Conservation (phyloP, 2,329 filamentous ascomycete genomes). For the Fusarium denticulatum region DNA sequence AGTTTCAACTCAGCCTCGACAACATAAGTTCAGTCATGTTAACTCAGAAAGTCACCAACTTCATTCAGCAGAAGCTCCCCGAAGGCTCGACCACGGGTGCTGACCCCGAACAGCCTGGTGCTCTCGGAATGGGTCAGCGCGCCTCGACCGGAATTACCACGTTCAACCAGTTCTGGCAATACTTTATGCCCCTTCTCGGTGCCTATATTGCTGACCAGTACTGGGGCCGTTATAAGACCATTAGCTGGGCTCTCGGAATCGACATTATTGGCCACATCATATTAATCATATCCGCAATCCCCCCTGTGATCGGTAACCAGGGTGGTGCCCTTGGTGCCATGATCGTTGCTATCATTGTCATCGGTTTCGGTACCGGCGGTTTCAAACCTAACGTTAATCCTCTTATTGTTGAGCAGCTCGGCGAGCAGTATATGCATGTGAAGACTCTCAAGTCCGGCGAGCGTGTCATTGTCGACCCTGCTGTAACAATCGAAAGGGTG, state of each 20-base stretch:
- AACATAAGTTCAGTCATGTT: background rate
- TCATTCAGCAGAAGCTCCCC: slow-evolving; percentile 68
- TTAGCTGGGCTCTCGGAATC: slow-evolving; percentile 68
- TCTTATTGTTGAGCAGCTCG: slow-evolving; percentile 73
- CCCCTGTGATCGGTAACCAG: slow-evolving; percentile 65
- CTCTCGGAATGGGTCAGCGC: slow-evolving; percentile 66
- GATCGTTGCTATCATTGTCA: slow-evolving; percentile 65
- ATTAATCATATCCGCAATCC: slow-evolving; percentile 72
- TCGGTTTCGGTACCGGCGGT: slow-evolving; percentile 73
- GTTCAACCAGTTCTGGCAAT: slow-evolving; percentile 69
- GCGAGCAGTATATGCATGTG: slow-evolving; percentile 63
- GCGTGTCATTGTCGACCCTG: slow-evolving; percentile 72
- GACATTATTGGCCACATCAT: slow-evolving; percentile 74
- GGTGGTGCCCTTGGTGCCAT: slow-evolving; percentile 69
- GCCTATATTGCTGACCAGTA: slow-evolving; percentile 64
- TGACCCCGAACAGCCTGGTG: slow-evolving; percentile 57
- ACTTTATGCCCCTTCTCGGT: slow-evolving; percentile 67
- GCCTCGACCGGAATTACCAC: slow-evolving; percentile 57
- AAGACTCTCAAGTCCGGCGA: slow-evolving; percentile 64
- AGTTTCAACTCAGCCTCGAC: slow-evolving; percentile 49
- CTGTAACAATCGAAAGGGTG: slow-evolving; percentile 69
- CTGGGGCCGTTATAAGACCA: slow-evolving; percentile 75
- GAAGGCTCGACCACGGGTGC: slow-evolving; percentile 65
- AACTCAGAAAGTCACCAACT: slow-evolving; percentile 62
- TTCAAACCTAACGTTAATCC: slow-evolving; percentile 80